A percentile compares a stretch with the other conserved stretches of the same genome.
phyloP scores from a whole-genome alignment of 2,329 filamentous ascomycete species.

The Hypoxylon sp. region DNA sequence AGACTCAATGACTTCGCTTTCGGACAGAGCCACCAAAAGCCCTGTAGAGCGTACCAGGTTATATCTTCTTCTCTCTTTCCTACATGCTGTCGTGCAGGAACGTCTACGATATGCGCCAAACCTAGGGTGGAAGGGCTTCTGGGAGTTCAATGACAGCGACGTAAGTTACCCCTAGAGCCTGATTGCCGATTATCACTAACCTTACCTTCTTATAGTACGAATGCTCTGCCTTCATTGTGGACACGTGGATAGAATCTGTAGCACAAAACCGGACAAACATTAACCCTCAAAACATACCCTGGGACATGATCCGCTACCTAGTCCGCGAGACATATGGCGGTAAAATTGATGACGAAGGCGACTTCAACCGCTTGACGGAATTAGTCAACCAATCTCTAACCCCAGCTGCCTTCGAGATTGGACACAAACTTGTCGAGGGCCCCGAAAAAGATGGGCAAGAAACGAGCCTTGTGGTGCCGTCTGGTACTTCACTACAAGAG shows the following conservation, averaged over 20 bases:
- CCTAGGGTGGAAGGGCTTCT: slow-evolving; percentile 98
- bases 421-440: slow-evolving; percentile 87
- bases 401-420: slow-evolving; percentile 90
- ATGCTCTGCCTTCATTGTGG: slow-evolving; percentile 95
- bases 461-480: slow-evolving; percentile 79
- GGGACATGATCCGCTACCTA: slow-evolving; percentile 93
- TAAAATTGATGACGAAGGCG: slow-evolving; percentile 93
- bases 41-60: slow-evolving; percentile 92
- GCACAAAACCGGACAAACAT: slow-evolving; percentile 92
- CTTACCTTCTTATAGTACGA: slow-evolving; percentile 77
- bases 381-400: slow-evolving; percentile 87
- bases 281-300: slow-evolving; percentile 92
- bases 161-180: slow-evolving; percentile 71
- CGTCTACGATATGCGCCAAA: slow-evolving; percentile 93
- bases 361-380: slow-evolving; percentile 80
- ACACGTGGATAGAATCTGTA: slow-evolving; percentile 90
- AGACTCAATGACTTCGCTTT: slow-evolving; percentile 89
- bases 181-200: slow-evolving; percentile 10
- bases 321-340: slow-evolving; percentile 96
- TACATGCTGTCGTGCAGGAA: slow-evolving; percentile 97
- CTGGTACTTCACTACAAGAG: slow-evolving; percentile 84
- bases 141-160: slow-evolving; percentile 99
- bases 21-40: slow-evolving; percentile 80
- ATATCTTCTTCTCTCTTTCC: slow-evolving; percentile 91
- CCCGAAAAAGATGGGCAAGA: slow-evolving; percentile 69